Base-by-base conservation (phyloP, 208 protist genomes). In the Trypanosoma boissoni region DNA sequence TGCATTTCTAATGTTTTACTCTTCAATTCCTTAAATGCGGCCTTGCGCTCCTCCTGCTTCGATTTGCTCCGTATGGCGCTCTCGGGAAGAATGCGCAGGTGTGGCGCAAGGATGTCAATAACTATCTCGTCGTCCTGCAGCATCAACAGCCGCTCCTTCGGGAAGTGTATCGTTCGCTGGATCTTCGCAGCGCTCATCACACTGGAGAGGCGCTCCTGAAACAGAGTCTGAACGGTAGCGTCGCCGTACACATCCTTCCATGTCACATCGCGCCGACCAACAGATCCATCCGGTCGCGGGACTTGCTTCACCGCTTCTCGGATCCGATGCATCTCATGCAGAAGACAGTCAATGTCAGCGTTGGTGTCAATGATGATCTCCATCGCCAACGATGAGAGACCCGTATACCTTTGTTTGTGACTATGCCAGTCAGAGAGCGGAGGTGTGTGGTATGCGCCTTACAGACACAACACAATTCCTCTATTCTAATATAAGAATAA, bases 111-210 rank as follows among this genome's bases (percentile, higher is more conserved):
- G 9, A 67, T 26, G 5, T 59, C 52, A n/a, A 67, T 52, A 24
- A 49, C 41, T 12, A 46, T 34, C 12, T 67, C 53, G 2, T 58
- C 50, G 29, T 67, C 14, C 20, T 16, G 34, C 2, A 27, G 39
- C 14, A 59, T 51, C 24, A 62, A 26, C 3, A 69, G 51, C n/a
- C 51, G 52, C 23, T 69, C 63, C 16, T 43, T n/a, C 1, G 37
- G 20, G 16, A 69, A 69, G 34, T 56, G 10, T 42, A 69, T 54
- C 14, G 44, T 31, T 18, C 53, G 48, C 31, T 69, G 63, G 27
- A 29, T 55, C 34, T 69, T 69, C 4, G 53, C 52, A 0, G 63
- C 63, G 48, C 46, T 62, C 63, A 69, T 69, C 28, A 59, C 46
- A 60, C 51, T 59, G 28, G 51, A 45, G 1, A 69, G 43, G 29